Percentiles rank a stretch among this genome's conserved stretches.
Conservation (phyloP, 106 monocot genomes). For the Dactylorhiza incarnata region DNA sequence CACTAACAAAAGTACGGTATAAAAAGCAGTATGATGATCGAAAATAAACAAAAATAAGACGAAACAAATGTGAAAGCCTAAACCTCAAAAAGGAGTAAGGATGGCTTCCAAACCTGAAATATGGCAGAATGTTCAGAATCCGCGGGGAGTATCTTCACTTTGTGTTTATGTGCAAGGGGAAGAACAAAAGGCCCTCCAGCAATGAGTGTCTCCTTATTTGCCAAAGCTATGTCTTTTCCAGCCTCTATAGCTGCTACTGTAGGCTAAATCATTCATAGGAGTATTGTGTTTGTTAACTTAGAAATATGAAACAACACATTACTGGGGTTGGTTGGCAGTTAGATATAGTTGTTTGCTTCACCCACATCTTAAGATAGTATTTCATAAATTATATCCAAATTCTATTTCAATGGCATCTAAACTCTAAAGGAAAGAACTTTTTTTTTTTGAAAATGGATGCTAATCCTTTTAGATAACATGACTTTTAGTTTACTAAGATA, state of each 20-base stretch:
- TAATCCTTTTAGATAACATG: too few species aligned
- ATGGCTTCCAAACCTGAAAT: slow-evolving; percentile 64
- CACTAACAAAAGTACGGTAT: not conserved
- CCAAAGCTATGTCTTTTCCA: slow-evolving; percentile 87
- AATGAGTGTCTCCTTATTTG: slow-evolving; percentile 95
- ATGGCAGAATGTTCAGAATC: slow-evolving; percentile 99
- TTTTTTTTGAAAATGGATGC: too few species aligned
- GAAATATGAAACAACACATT: not conserved
- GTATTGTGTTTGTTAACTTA: not conserved
- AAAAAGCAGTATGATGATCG: not conserved
- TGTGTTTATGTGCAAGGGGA: slow-evolving; percentile 95
- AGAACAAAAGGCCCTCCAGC: slow-evolving; percentile 97
- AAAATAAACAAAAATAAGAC: not conserved
- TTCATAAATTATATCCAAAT: not conserved
- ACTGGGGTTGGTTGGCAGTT: too few species aligned
- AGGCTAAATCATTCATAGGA: slow-evolving; percentile 28
- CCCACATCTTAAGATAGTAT: too few species aligned
- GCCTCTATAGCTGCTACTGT: slow-evolving; percentile 97
- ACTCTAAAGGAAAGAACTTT: too few species aligned
- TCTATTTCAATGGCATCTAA: not conserved
- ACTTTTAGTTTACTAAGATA: too few species aligned
- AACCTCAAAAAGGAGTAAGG: not conserved
- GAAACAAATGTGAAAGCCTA: not conserved
- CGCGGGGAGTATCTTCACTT: slow-evolving; percentile 93
- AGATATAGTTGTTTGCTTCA: too few species aligned